Base-by-base conservation (phyloP, 495 filamentous ascomycete species). In the Penicillium macrosclerotiorum region DNA sequence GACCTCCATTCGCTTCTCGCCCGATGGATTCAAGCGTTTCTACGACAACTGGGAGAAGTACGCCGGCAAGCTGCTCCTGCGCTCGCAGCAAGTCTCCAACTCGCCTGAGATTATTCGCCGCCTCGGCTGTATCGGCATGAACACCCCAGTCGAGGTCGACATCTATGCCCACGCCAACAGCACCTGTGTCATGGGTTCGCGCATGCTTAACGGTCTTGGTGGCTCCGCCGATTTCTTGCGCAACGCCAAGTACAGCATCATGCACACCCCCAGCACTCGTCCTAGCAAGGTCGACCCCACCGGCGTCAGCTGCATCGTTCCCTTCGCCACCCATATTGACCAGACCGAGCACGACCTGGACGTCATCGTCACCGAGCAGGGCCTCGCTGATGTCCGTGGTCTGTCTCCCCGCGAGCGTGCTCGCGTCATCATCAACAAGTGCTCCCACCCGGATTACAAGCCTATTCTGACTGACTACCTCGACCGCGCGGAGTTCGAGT, bases 121-220 rank as follows among this genome's bases (percentile, higher is more conserved):
- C 3, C 75, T 95, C 1, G 90, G 89, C 45, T 83, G 89, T 53
- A 94, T 95, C 62, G 90, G 88, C 63, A 95, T 95, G 90, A 95
- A 95, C 77, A 95, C 90, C 2, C 90, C 90, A 19, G 87, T 94
- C 51, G 90, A 95, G 69, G 88, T 94, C 14, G 90, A 95, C 65
- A 93, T 94, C 65, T 95, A 94, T 71, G 90, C 90, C 11, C 90
- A 95, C 67, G 90, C 90, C 43, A 95, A 95, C 83, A 83, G 77
- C 56, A 94, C 90, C 36, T 90, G 86, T 66, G 89, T 95, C 20
- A 91, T 93, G 83, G 90, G 90, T 54, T 84, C 78, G 52, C 83
- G 90, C 42, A 95, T 95, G 90, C 77, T 94, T 34, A 94, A 95
- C 74, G 90, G 90, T 2, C 83, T 95, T 19, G 90, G 90, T 29